Percentiles rank a stretch among this genome's conserved stretches.
Conservation (phyloP, 257 asterid genomes). For the Solanum acaule region DNA sequence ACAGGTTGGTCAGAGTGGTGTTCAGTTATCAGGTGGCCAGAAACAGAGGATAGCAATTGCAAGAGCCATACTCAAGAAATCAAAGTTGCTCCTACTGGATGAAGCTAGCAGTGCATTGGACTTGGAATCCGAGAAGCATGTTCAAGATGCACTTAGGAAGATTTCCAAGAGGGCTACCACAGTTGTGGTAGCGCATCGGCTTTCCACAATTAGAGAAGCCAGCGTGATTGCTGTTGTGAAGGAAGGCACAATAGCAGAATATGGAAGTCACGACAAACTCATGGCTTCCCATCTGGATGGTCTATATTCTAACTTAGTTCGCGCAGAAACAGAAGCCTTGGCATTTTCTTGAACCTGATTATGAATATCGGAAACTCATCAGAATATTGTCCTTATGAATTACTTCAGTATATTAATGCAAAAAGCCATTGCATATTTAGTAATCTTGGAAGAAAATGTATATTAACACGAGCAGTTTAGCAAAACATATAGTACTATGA, state of each 20-base stretch:
- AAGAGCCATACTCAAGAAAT: constrained; percentile 60
- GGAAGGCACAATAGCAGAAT: constrained; percentile 58
- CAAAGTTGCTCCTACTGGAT: constrained; percentile 54
- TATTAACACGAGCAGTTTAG: background rate
- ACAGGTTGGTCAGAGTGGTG: constrained; percentile 78
- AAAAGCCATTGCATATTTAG: background rate
- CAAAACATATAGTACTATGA: background rate
- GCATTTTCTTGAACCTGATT: constrained; percentile 39
- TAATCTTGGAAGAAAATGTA: background rate
- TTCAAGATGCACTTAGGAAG: constrained; percentile 57
- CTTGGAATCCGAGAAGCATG: constrained; percentile 70
- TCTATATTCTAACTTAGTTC: constrained; percentile 54
- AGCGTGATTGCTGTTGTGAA: constrained; percentile 50
- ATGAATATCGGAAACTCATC: background rate
- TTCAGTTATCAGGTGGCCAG: constrained; percentile 82
- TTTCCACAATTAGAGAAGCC: constrained; percentile 67
- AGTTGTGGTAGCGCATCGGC: constrained; percentile 76
- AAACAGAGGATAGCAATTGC: constrained; percentile 90
- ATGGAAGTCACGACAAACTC: constrained; percentile 59
- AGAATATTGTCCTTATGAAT: background rate
- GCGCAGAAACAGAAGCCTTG: constrained; percentile 75
- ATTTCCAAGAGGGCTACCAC: constrained; percentile 60
- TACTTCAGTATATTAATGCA: background rate
- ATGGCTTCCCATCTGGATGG: constrained; percentile 45
- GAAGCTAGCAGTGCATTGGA: constrained; percentile 91